Percentiles rank a stretch among this genome's conserved stretches.
phyloP scores from a whole-genome alignment of 352 stramenopile species.

The Phytopythium oedochilum region DNA sequence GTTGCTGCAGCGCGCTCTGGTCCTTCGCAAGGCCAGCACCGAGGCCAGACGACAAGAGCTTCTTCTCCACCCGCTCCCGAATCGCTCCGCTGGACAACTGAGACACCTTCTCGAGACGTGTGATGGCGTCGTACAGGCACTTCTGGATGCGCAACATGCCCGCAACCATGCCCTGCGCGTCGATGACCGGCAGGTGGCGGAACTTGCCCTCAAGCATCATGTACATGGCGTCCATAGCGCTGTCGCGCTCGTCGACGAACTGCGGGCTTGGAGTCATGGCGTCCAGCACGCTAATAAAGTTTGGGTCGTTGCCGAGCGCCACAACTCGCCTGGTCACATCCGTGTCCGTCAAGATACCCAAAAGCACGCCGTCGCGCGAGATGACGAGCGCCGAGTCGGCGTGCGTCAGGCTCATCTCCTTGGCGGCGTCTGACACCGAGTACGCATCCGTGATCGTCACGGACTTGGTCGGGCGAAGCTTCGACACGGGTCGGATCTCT shows the following conservation, averaged over 20 bases:
- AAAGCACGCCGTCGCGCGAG: constrained; percentile 81
- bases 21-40: constrained; percentile 31
- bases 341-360: constrained; percentile 95
- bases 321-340: constrained; percentile 85
- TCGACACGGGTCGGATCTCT: constrained; percentile 89
- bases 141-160: constrained; percentile 98
- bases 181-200: constrained; percentile 95
- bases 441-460: constrained; percentile 86
- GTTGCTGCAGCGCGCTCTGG: constrained; percentile 58
- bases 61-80: constrained; percentile 72
- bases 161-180: constrained; percentile 86
- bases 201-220: constrained; percentile 92
- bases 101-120: constrained; percentile 92
- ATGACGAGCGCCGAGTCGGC: constrained; percentile 93
- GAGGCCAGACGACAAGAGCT: constrained; percentile 53
- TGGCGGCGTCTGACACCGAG: constrained; percentile 86
- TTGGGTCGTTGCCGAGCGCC: constrained; percentile 79
- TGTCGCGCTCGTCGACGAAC: constrained; percentile 87
- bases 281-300: constrained; percentile 80
- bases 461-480: constrained; percentile 84
- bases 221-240: constrained; percentile 89
- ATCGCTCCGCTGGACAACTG: constrained; percentile 68
- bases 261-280: constrained; percentile 86
- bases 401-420: constrained; percentile 88
- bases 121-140: constrained; percentile 98